A percentile compares a stretch with the other conserved stretches of the same genome.
phyloP scores from a whole-genome alignment of 1,139 yeast species.

The Chernovozyma sophiae-reginae region DNA sequence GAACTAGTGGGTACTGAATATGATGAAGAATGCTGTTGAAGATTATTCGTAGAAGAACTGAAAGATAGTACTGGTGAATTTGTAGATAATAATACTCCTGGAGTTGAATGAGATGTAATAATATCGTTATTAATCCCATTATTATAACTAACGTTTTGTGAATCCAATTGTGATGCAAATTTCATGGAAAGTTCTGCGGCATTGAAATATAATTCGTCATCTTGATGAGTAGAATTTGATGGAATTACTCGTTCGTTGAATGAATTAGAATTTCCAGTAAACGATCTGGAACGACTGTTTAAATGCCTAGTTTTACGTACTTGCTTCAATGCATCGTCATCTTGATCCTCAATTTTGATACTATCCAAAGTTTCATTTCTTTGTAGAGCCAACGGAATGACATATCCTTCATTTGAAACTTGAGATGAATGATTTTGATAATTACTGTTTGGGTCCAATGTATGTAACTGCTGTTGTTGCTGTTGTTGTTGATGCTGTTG shows the following conservation, averaged over 20 bases:
- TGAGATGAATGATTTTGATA: conserved; percentile 3
- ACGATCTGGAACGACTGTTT: background rate
- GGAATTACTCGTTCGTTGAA: background rate
- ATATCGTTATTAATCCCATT: conserved; percentile 9
- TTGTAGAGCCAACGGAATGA: conserved; percentile 13
- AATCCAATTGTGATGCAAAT: conserved; percentile 20
- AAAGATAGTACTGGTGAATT: conserved; percentile 7
- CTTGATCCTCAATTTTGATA: conserved; percentile 37
- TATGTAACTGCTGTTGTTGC: conserved; percentile 2
- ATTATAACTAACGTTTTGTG: conserved; percentile 4
- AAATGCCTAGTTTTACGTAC: conserved; percentile 31
- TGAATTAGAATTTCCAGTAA: background rate
- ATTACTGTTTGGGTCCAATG: conserved; percentile 5
- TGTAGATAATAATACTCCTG: conserved; percentile 9
- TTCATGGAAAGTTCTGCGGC: conserved; percentile 10
- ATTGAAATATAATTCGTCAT: conserved; percentile 9
- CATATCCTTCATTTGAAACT: conserved; percentile 5
- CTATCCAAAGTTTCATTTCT: conserved; percentile 28
- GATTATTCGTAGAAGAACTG: conserved; percentile 3
- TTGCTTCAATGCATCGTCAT: conserved; percentile 44
- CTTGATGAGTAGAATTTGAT: conserved; percentile 1
- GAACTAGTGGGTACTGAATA: conserved; percentile 14
- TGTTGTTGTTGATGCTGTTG: too few species aligned
- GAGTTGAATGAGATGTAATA: conserved; percentile 14
- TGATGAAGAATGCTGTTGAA: conserved; percentile 8